Conservation (phyloP, 495 filamentous ascomycete genomes). For the Alectoria sarmentosa region DNA sequence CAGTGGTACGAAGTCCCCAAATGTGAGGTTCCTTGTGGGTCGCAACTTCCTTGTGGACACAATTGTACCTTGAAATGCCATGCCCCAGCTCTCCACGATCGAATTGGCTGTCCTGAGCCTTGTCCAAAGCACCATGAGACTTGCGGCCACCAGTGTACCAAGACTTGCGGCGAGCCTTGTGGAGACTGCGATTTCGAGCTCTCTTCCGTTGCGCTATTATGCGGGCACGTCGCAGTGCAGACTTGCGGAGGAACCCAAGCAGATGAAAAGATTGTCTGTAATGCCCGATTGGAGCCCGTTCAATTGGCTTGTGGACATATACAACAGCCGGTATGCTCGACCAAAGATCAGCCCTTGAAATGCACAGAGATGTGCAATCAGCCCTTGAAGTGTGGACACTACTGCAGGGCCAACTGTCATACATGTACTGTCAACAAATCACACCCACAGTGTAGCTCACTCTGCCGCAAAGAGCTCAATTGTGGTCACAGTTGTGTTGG, state of each 20-base stretch:
- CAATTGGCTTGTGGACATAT: slow-evolving; percentile 49
- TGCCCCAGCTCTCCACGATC: slow-evolving; percentile 51
- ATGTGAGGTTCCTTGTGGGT: slow-evolving; percentile 48
- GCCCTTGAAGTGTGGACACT: slow-evolving; percentile 25
- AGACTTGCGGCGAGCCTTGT: slow-evolving; percentile 45
- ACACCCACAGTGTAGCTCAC: slow-evolving; percentile 32
- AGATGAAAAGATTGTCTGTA: slow-evolving; percentile 26
- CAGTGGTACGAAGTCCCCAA: slow-evolving; percentile 52
- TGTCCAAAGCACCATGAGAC: slow-evolving; percentile 43
- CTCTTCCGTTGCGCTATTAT: slow-evolving; percentile 39
- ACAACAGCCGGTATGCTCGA: slow-evolving; percentile 17
- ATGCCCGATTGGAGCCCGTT: slow-evolving; percentile 29
- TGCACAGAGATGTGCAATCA: slow-evolving; percentile 22
- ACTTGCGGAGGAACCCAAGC: slow-evolving; percentile 38
- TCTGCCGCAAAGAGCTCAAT: slow-evolving; percentile 40
- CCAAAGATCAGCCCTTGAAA: slow-evolving; percentile 4
- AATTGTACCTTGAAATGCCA: slow-evolving; percentile 56
- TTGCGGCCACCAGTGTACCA: slow-evolving; percentile 53
- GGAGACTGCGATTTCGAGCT: slow-evolving; percentile 37
- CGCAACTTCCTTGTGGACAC: slow-evolving; percentile 58
- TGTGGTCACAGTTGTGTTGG: slow-evolving; percentile 48
- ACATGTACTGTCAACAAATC: slow-evolving; percentile 34
- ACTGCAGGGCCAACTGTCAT: slow-evolving; percentile 41
- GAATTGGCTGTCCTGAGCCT: slow-evolving; percentile 47
- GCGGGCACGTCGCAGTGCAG: slow-evolving; percentile 45